A percentile compares a stretch with the other conserved stretches of the same genome.
Evolutionary conservation across 1,139 yeast species (phyloP).

Genomic region (Suhomyces atakaporum): DNA sequence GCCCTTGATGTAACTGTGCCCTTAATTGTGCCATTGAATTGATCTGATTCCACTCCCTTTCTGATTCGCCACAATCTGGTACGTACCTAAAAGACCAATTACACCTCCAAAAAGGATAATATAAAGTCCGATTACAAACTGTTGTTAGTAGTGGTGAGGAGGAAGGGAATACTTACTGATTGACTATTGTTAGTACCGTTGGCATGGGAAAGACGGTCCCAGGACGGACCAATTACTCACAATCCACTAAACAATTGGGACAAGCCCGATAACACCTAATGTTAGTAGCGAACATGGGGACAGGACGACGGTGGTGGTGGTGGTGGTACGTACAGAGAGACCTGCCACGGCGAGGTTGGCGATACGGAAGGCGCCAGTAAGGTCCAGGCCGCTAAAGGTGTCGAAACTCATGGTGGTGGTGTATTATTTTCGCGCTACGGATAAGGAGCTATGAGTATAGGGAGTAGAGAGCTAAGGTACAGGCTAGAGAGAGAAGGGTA

Average conservation of each 20-base stretch:
- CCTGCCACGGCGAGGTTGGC: conserved; percentile 67
- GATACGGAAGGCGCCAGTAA: conserved; percentile 57
- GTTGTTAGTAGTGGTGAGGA: conserved; percentile 14
- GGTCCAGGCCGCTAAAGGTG: conserved; percentile 30
- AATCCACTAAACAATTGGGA: conserved; percentile 61
- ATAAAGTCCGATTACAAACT: conserved; percentile 58
- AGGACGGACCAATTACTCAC: conserved; percentile 47
- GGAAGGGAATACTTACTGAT: conserved; percentile 23
- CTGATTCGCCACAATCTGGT: not conserved
- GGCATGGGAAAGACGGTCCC: not conserved
- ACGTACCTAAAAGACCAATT: conserved; percentile 56
- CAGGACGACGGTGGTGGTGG: no score
- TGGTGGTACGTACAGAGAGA: conserved; percentile 55
- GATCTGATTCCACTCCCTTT: no score
- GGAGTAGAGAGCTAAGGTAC: no score
- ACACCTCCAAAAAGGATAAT: conserved; percentile 56
- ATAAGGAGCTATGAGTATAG: no score
- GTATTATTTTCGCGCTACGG: not conserved
- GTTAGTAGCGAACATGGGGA: no score
- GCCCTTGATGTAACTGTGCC: no score
- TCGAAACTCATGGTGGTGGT: conserved; percentile 16
- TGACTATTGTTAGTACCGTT: conserved; percentile 30
- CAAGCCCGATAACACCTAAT: conserved; percentile 54
- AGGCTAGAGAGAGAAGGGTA: no score
- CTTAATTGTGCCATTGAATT: no score